Evolutionary conservation across 139 green algal species (phyloP).

Genomic region (Coccomyxa sp.): DNA sequence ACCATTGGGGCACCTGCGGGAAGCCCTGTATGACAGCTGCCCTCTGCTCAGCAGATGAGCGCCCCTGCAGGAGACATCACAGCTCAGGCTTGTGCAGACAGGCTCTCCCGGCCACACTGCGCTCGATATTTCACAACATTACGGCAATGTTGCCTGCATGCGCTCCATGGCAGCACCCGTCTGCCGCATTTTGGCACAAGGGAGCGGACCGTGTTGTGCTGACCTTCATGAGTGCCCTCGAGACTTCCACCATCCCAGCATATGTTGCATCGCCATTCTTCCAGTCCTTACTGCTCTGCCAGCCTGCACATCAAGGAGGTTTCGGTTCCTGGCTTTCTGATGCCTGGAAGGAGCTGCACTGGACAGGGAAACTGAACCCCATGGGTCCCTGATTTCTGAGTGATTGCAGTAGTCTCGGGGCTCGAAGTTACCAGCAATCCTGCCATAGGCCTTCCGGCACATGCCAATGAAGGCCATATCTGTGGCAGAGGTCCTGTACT

Average conservation of each 20-base stretch:
- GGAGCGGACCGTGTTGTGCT: not conserved
- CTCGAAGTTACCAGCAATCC: too few relatives aligned
- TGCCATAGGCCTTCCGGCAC: constrained; percentile 53
- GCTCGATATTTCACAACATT: not conserved
- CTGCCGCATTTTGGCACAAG: not conserved
- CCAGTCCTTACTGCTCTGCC: constrained; percentile 41
- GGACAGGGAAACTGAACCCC: too few relatives aligned
- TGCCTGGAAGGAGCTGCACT: too few relatives aligned
- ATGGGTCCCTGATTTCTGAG: too few relatives aligned
- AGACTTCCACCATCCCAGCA: constrained; percentile 74
- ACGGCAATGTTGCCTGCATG: not conserved
- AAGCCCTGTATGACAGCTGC: constrained; percentile 65
- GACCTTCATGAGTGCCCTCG: constrained; percentile 50
- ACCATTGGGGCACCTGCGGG: constrained; percentile 41
- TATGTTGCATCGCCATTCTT: constrained; percentile 41
- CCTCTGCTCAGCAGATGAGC: constrained; percentile 39
- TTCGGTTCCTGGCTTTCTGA: too few relatives aligned
- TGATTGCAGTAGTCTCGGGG: too few relatives aligned
- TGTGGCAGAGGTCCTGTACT: constrained; percentile 44
- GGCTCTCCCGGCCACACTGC: too few relatives aligned
- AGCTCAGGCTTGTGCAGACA: not conserved
- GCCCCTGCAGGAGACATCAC: constrained; percentile 22
- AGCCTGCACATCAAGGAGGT: too few relatives aligned
- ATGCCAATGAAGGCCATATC: constrained; percentile 64
- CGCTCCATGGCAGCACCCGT: not conserved